phyloP scores from a whole-genome alignment of 371 early-diverging fungal genomes.

The Mucor ambiguus region DNA sequence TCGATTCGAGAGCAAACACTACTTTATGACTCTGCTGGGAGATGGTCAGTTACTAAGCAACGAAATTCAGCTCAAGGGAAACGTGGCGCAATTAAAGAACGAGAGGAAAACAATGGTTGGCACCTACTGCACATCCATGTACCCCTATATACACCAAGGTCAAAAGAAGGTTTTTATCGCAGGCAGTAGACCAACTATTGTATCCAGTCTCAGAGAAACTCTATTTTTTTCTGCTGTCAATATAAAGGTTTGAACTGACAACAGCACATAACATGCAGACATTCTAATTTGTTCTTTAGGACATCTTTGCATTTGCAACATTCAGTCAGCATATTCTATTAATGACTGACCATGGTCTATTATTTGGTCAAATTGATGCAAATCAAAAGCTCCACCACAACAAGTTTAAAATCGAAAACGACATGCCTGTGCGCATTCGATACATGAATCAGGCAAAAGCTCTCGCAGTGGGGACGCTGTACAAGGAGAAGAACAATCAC shows the following conservation, averaged over 20 bases:
- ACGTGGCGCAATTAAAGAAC: neutral
- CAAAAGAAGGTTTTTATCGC: conserved; percentile 73
- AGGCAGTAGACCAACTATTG: conserved; percentile 83
- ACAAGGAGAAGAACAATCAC: conserved; percentile 23
- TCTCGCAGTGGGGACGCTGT: conserved; percentile 62
- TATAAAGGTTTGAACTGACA: conserved; percentile 50
- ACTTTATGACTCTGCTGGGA: conserved; percentile 77
- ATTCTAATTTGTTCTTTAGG: conserved; percentile 30
- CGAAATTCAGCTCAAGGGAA: conserved; percentile 29
- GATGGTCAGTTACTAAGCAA: conserved; percentile 79
- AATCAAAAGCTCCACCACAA: conserved; percentile 84
- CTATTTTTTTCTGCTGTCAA: conserved; percentile 83
- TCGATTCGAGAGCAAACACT: conserved; percentile 60
- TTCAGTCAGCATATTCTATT: conserved; percentile 66
- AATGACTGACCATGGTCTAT: conserved; percentile 58
- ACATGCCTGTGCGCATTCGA: conserved; percentile 71
- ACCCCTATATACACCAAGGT: conserved; percentile 28
- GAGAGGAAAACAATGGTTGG: conserved; percentile 21
- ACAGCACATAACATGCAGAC: neutral
- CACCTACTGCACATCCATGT: conserved; percentile 22
- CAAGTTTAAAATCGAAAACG: conserved; percentile 57
- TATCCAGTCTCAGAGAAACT: conserved; percentile 64
- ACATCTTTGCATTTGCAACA: conserved; percentile 59
- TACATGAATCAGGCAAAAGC: conserved; percentile 56
- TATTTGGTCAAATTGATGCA: conserved; percentile 76